These are phyloP conservation scores for Cystofilobasidium bisporidii DNA, from an alignment of 768 basidiomycete genomes.

Conservation along the genomic window DNA sequence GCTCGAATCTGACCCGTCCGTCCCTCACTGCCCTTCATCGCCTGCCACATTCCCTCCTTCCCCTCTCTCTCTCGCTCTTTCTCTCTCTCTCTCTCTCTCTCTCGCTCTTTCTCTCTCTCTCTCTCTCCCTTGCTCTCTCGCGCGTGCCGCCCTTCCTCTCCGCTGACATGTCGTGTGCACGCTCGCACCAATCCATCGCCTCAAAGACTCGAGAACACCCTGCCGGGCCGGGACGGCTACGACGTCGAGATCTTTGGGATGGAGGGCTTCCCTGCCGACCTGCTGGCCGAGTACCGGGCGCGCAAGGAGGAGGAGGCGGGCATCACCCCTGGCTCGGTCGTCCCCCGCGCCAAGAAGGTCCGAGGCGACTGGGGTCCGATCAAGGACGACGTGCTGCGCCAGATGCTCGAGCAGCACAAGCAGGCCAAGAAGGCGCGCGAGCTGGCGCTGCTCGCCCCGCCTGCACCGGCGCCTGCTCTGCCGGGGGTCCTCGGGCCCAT, in stretches of 20 bases:
- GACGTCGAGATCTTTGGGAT: slow-evolving; percentile 99
- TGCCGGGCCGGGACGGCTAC: slow-evolving; percentile 92
- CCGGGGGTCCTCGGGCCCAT: too few relatives aligned
- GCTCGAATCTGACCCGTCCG: slow-evolving; percentile 85
- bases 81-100: too few relatives aligned
- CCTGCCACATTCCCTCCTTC: slow-evolving; percentile 5
- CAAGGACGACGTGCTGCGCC: slow-evolving; percentile 73
- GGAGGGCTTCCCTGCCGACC: slow-evolving; percentile 93
- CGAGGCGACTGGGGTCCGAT: too few relatives aligned
- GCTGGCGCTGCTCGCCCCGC: too few relatives aligned
- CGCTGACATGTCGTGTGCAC: too few relatives aligned
- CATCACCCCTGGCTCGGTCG: slow-evolving; percentile 56
- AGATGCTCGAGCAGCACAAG: too few relatives aligned
- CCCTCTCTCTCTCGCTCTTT: not conserved
- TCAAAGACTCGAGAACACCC: slow-evolving; percentile 84
- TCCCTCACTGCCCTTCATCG: slow-evolving; percentile 21
- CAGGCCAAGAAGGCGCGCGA: too few relatives aligned
- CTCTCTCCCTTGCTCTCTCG: not conserved
- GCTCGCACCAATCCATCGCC: not conserved
- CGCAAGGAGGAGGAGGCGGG: slow-evolving; percentile 92
- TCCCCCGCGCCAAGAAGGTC: slow-evolving; percentile 64
- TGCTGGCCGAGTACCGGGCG: slow-evolving; percentile 89
- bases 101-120: not conserved
- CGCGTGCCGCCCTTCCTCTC: slow-evolving; percentile 24
- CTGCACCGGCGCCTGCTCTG: too few relatives aligned